Evolutionary conservation across 768 basidiomycete genomes (phyloP).

Genomic region (Royoungia palumana): DNA sequence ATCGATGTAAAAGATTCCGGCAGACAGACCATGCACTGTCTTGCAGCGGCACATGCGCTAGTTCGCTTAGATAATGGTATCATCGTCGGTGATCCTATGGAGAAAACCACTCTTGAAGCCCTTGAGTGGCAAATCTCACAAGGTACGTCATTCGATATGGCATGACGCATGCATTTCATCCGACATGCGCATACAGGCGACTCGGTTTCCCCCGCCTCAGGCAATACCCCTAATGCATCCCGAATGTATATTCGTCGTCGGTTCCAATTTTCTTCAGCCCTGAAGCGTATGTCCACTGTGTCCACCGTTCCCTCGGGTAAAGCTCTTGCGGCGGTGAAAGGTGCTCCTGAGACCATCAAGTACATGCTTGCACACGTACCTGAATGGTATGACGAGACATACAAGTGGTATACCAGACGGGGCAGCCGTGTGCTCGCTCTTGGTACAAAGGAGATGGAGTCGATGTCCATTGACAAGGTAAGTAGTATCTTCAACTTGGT

Average conservation of each 20-base stretch:
- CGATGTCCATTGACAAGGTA: slow-evolving; percentile 69
- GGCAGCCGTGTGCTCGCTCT: slow-evolving; percentile 94
- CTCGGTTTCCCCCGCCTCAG: slow-evolving; percentile 54
- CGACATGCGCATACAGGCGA: slow-evolving; percentile 45
- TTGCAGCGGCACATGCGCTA: slow-evolving; percentile 93
- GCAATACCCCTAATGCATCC: slow-evolving; percentile 51
- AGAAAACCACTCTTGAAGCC: slow-evolving; percentile 90
- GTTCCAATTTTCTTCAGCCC: slow-evolving; percentile 96
- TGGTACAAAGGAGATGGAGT: slow-evolving; percentile 80
- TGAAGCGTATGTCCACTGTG: slow-evolving; percentile 97
- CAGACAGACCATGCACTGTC: slow-evolving; percentile 77
- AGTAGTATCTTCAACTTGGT: slow-evolving; percentile 10
- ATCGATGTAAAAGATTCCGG: slow-evolving; percentile 74
- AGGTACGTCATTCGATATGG: slow-evolving; percentile 38
- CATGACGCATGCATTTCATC: neutral
- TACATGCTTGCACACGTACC: slow-evolving; percentile 77
- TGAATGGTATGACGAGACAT: slow-evolving; percentile 85
- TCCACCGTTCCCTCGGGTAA: slow-evolving; percentile 61
- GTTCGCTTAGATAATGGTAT: slow-evolving; percentile 93
- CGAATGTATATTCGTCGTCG: slow-evolving; percentile 78
- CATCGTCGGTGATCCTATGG: slow-evolving; percentile 98
- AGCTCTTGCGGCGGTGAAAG: slow-evolving; percentile 78
- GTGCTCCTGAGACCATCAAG: slow-evolving; percentile 96
- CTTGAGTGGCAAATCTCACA: slow-evolving; percentile 82
- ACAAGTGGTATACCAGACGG: slow-evolving; percentile 89